phyloP scores from a whole-genome alignment of 1,284 basidiomycete species.

The Apiotrichum laibachii region DNA sequence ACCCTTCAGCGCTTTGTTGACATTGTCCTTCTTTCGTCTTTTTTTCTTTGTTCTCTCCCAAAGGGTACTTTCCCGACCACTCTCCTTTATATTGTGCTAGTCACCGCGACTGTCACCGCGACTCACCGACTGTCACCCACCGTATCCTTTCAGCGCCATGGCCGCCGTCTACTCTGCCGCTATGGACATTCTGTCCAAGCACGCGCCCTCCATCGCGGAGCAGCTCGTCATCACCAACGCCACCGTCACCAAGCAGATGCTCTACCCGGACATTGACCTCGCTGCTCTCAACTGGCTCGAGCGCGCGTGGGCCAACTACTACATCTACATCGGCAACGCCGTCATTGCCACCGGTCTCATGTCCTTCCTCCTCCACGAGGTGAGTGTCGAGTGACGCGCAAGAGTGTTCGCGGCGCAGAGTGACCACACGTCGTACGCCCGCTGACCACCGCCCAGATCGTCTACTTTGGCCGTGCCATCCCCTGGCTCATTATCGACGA shows the following conservation, averaged over 20 bases:
- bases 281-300: constrained; percentile 70
- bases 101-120: neutral
- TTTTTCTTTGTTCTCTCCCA: too few species aligned
- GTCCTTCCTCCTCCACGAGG: constrained; percentile 92
- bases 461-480: constrained; percentile 93
- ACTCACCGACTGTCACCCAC: neutral
- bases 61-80: too few species aligned
- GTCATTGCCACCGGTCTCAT: constrained; percentile 90
- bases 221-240: constrained; percentile 44
- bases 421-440: too few species aligned
- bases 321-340: constrained; percentile 82
- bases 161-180: constrained; percentile 31
- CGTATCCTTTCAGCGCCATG: constrained; percentile 25
- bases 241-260: constrained; percentile 40
- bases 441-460: constrained; percentile 58
- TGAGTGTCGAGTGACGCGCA: too few species aligned
- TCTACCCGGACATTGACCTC: constrained; percentile 58
- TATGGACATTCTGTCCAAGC: constrained; percentile 43
- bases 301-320: constrained; percentile 76
- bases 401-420: too few species aligned
- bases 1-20: too few species aligned
- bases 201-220: constrained; percentile 41
- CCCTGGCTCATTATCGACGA: constrained; percentile 96
- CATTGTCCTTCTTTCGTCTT: too few species aligned
- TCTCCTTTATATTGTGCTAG: neutral